Conservation (phyloP, 1,139 yeast genomes). For the Pichia sp. region DNA sequence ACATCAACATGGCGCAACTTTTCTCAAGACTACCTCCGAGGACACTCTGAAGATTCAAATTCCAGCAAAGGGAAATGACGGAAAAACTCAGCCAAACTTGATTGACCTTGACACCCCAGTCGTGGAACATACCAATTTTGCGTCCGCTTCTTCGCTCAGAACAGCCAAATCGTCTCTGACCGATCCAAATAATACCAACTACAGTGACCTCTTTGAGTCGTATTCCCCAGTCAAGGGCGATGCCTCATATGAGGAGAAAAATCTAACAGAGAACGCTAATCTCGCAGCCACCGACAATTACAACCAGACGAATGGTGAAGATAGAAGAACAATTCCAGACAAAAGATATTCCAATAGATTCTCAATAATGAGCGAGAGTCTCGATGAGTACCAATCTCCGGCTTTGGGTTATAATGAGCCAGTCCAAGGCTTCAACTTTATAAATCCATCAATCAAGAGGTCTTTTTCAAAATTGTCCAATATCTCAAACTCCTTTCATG, state of each 20-base stretch:
- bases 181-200: conserved; percentile 7
- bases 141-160: not conserved
- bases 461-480: conserved; percentile 13
- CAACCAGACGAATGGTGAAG: not conserved
- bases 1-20: conserved; percentile 13
- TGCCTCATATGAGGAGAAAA: not conserved
- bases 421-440: conserved; percentile 21
- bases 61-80: not conserved
- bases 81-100: conserved; percentile 23
- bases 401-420: conserved; percentile 27
- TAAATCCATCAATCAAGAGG: conserved; percentile 18
- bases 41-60: conserved; percentile 15
- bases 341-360: conserved; percentile 14
- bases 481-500: conserved; percentile 21
- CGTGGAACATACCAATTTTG: conserved; percentile 3
- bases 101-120: conserved; percentile 29
- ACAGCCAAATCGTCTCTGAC: not conserved
- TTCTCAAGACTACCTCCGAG: conserved; percentile 19
- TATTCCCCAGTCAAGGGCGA: conserved; percentile 12
- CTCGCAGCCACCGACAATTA: not conserved
- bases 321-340: not conserved
- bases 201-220: conserved; percentile 19
- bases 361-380: conserved; percentile 15
- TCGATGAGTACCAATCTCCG: conserved; percentile 21
- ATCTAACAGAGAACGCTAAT: not conserved